Base-by-base conservation (phyloP, 768 basidiomycete species). In the Baorangia bicolor region DNA sequence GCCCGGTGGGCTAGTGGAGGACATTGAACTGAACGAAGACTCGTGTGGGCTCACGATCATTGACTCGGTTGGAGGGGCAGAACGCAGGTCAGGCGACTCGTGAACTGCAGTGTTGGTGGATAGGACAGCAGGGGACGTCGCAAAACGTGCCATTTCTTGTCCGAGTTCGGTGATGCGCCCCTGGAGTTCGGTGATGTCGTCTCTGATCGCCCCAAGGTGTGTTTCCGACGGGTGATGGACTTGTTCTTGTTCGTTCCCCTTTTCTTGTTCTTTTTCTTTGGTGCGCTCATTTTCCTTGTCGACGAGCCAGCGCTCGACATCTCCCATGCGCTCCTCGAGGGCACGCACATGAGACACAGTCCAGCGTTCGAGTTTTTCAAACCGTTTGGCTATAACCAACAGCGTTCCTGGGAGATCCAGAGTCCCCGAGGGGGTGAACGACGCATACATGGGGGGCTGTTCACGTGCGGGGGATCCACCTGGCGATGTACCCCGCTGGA, bases 291-390 rank as follows among this genome's bases (percentile, higher is more conserved):
- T 84, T 73, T 93, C 90, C 66, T 88, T 91, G 57, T 92, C 90
- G 6, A 93, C 91, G 10, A 93, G 76, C 89, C 90, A 94, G 42
- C 85, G 79, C 67, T 94, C 92, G n/a, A 94, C 92, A 53, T 94
- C 92, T 57, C 86, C 84, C 91, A 94, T 94, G 31, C 92, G 82
- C 20, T 93, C 92, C 61, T 94, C 92, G n/a, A 94, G 74, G 2
- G 92, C 92, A 51, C 92, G 85, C 3, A 92, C 90, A 62, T 94
- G 92, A 7, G 89, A 85, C 3, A 94, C 90, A 0, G 91, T 88
- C 92, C 92, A 94, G 59, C 88, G 88, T 67, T 94, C 92, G 13
- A 94, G 79, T 68, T 94, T 94, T 70, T 94, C 92, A 55, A 94
- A 93, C 21, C 92, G 84, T 40, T 63, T 73, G 13, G 90, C 88